phyloP scores from a whole-genome alignment of 2,329 filamentous ascomycete genomes.

The Fusarium paranaense region DNA sequence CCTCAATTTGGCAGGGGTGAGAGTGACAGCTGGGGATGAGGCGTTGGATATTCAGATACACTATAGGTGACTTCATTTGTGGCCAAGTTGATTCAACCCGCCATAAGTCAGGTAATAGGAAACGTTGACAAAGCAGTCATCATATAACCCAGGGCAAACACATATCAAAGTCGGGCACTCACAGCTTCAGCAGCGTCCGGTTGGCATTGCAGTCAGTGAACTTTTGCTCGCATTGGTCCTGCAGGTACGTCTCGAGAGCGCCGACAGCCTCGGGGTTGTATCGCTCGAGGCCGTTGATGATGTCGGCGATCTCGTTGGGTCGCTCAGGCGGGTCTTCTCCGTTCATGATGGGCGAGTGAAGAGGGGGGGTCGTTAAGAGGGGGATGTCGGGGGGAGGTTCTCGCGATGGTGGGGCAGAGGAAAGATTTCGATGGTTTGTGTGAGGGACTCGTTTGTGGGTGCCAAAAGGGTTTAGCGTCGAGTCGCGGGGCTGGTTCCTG shows the following conservation, averaged over 20 bases:
- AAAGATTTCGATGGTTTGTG: conserved; percentile 58
- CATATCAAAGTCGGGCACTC: conserved; percentile 59
- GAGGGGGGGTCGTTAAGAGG: conserved; percentile 31
- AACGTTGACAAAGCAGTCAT: conserved; percentile 81
- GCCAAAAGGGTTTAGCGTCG: conserved; percentile 50
- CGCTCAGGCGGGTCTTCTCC: conserved; percentile 90
- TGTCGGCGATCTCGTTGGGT: conserved; percentile 90
- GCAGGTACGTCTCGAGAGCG: conserved; percentile 93
- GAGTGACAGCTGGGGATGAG: neutral
- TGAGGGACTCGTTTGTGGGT: conserved; percentile 54
- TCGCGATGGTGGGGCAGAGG: conserved; percentile 56
- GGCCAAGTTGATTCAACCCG: conserved; percentile 56
- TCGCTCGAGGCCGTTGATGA: conserved; percentile 96
- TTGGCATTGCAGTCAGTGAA: conserved; percentile 98
- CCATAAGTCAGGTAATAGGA: conserved; percentile 94
- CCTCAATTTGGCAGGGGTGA: conserved; percentile 4
- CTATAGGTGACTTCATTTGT: conserved; percentile 77
- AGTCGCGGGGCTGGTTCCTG: conserved; percentile 41
- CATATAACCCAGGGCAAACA: conserved; percentile 66
- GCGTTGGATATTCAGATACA: conserved; percentile 71
- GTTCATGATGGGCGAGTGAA: conserved; percentile 64
- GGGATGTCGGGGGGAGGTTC: conserved; percentile 47
- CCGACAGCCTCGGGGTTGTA: conserved; percentile 98
- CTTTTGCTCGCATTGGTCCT: conserved; percentile 93
- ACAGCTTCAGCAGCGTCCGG: conserved; percentile 96